Conservation (phyloP, 164 flowering plant species). For the Taxillus chinensis region DNA sequence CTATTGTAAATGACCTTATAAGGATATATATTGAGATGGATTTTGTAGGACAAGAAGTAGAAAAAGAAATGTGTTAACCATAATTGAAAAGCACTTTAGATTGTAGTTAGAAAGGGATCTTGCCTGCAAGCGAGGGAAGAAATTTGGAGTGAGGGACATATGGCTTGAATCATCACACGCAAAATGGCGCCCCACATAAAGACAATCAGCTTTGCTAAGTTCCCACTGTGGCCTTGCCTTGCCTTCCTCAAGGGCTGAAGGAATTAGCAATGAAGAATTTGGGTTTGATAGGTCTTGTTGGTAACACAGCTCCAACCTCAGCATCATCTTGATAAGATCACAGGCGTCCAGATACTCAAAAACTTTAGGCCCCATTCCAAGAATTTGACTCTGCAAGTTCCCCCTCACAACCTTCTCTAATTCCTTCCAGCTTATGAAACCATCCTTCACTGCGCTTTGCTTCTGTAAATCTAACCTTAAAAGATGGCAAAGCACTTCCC, state of each 20-base stretch:
- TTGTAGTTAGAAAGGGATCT: constrained; percentile 1
- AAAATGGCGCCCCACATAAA: constrained; percentile 73
- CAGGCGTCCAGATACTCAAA: constrained; percentile 62
- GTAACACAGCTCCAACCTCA: constrained; percentile 74
- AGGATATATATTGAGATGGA: no score
- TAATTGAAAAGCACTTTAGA: no score
- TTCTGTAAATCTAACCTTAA: constrained; percentile 38
- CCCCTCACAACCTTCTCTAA: constrained; percentile 67
- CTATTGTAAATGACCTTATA: no score
- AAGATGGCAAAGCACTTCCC: constrained; percentile 64
- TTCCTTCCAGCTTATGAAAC: constrained; percentile 65
- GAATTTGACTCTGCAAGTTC: constrained; percentile 60
- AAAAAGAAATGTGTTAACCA: no score
- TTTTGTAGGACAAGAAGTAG: no score
- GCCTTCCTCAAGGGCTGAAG: constrained; percentile 76
- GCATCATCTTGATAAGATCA: constrained; percentile 85
- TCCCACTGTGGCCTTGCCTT: constrained; percentile 72
- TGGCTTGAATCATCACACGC: constrained; percentile 88
- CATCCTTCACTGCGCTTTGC: constrained; percentile 42
- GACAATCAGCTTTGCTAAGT: constrained; percentile 32
- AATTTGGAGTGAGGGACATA: constrained; percentile 78
- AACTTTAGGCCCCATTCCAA: constrained; percentile 61
- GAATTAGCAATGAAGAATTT: constrained; percentile 58
- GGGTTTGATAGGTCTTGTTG: constrained; percentile 68
- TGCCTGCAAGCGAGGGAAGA: constrained; percentile 91